Evolutionary conservation across 2,329 filamentous ascomycete genomes (phyloP).

Genomic region (Sclerotinia sclerotiorum): DNA sequence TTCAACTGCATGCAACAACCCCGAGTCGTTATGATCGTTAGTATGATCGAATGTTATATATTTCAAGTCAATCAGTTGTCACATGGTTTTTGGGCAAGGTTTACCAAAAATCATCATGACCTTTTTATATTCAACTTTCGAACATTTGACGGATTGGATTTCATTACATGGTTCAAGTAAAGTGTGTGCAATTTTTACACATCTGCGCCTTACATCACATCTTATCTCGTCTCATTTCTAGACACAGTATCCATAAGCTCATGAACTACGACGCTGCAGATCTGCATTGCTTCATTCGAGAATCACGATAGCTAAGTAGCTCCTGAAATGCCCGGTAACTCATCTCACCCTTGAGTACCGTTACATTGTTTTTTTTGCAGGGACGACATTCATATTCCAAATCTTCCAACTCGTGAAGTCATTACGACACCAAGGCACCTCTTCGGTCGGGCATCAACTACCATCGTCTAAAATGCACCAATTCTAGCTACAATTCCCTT

Average conservation of each 20-base stretch:
- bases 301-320: neutral
- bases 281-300: neutral
- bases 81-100: neutral
- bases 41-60: neutral
- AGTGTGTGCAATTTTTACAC: neutral
- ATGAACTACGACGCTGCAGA: neutral
- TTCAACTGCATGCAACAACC: neutral
- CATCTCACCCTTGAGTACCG: neutral
- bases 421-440: neutral
- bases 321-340: neutral
- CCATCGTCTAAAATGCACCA: neutral
- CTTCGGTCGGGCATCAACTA: neutral
- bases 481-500: neutral
- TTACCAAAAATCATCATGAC: neutral
- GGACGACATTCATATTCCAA: neutral
- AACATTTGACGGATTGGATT: neutral
- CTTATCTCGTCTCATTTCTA: neutral
- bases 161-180: neutral
- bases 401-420: neutral
- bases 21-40: neutral
- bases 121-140: neutral
- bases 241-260: neutral
- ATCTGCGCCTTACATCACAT: neutral
- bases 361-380: neutral
- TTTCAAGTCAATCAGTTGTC: neutral